Base-by-base conservation (phyloP, 2,329 filamentous ascomycete species). In the Colletotrichum sp. region DNA sequence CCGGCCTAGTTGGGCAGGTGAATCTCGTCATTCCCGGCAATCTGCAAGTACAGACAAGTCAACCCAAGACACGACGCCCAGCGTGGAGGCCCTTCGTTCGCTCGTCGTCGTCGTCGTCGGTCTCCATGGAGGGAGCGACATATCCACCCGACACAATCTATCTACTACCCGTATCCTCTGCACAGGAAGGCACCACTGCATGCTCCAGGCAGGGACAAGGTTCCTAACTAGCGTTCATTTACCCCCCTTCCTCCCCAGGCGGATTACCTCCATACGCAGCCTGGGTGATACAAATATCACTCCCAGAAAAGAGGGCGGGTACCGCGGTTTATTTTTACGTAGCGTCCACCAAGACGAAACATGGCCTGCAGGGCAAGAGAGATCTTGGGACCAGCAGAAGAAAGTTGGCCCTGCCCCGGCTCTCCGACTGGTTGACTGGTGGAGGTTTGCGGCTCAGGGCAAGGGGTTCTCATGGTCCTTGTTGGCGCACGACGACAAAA, bases 1-100 rank as follows among this genome's bases (percentile, higher is more conserved):
- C 34, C 67, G 26, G 32, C 67, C 67, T 34, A 34, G 48, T 71
- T 71, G 22, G 71, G 71, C 39, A 73, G 71, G 71, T 73, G 71
- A 48, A 57, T 70, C 36, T 62, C 39, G 26, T 59, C 55, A 24
- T 24, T 36, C 16, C 62, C 24, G 22, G 24, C 30, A 24, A 13
- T 60, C 39, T 22, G 16, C 55, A 30, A 32, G 39, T 44, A n/a
- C 39, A 44, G 18, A n/a, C 39, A 44, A 44, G 39, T 18, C 18
- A 44, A n/a, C 18, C 18, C 39, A 44, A 44, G 39, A 44, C 39
- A 44, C 18, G 18, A 44, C 39, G 18, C 39, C 39, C 18, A 44
- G 18, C 39, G 39, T n/a, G 39, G 39, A 44, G 39, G 39, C 39
- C 39, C 9, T 44, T 44, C 39, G 39, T n/a, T n/a, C 39, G 39